Evolutionary conservation across 129 eudicot genomes (phyloP).

Genomic region (Cynara cardunculus): DNA sequence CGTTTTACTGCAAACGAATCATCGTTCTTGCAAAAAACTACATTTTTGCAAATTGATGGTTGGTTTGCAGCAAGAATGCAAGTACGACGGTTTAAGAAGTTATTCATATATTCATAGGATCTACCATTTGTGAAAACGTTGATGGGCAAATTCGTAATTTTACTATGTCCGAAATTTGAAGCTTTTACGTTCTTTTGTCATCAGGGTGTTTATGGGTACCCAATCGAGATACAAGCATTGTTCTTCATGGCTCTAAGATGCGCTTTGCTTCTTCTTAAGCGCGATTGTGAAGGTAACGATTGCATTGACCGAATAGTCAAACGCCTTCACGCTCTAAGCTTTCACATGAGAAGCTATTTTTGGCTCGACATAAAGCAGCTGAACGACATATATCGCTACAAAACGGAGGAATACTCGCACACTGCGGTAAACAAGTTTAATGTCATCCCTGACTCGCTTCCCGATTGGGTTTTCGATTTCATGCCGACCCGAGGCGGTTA

Average conservation of each 20-base stretch:
- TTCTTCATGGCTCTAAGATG: constrained; percentile 96
- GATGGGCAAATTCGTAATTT: not conserved
- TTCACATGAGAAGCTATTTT: constrained; percentile 91
- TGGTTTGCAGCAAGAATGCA: no score
- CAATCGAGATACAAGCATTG: constrained; percentile 91
- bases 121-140: not conserved
- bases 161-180: not conserved
- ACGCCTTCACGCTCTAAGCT: constrained; percentile 89
- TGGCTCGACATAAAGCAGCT: constrained; percentile 95
- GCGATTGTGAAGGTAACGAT: constrained; percentile 66
- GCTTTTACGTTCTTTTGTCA: not conserved
- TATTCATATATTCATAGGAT: no score
- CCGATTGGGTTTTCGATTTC: constrained; percentile 96
- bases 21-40: not conserved
- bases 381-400: constrained; percentile 91
- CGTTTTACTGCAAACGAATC: not conserved
- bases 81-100: no score
- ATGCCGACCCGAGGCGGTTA: constrained; percentile 93
- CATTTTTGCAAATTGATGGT: no score
- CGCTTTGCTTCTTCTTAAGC: constrained; percentile 71
- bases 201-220: constrained; percentile 95
- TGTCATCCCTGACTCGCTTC: constrained; percentile 91
- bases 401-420: constrained; percentile 94
- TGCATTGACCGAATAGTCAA: constrained; percentile 51
- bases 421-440: constrained; percentile 97